Evolutionary conservation across 441 rosid genomes (phyloP).

Genomic region (Syzygium syzygioides): DNA sequence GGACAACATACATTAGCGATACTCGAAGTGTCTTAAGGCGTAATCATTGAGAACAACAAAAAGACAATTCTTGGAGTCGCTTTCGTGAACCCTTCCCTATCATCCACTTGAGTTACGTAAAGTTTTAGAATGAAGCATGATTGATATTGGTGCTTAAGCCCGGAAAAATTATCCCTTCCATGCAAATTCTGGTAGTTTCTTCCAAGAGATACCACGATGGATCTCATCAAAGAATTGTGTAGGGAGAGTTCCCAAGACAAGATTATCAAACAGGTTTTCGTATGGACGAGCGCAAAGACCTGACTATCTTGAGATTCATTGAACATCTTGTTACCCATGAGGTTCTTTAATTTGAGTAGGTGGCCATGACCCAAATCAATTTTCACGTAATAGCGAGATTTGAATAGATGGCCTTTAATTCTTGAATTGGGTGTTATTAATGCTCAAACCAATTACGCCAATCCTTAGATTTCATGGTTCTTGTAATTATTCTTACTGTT

Average conservation of each 20-base stretch:
- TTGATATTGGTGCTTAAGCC: not conserved
- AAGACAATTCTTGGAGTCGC: not conserved
- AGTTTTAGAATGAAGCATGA: not conserved
- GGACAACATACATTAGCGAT: not conserved
- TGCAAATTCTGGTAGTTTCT: not conserved
- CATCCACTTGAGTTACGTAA: not conserved
- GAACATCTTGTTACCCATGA: not conserved
- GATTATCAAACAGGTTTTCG: not conserved
- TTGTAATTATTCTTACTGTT: not conserved
- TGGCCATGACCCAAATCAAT: not conserved
- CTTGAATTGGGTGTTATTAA: not conserved
- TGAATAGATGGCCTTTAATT: not conserved
- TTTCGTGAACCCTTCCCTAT: not conserved
- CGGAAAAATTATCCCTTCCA: not conserved
- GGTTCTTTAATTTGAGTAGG: not conserved
- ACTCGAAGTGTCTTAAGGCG: not conserved
- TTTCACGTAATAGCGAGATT: not conserved
- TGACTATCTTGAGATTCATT: not conserved
- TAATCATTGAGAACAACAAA: not conserved
- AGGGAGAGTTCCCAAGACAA: not conserved
- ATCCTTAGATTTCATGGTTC: not conserved
- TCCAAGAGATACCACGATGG: not conserved
- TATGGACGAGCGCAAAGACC: not conserved
- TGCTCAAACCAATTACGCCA: not conserved
- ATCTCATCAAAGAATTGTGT: not conserved